Conservation (phyloP, 2,329 filamentous ascomycete species). For the Aureobasidium lini region DNA sequence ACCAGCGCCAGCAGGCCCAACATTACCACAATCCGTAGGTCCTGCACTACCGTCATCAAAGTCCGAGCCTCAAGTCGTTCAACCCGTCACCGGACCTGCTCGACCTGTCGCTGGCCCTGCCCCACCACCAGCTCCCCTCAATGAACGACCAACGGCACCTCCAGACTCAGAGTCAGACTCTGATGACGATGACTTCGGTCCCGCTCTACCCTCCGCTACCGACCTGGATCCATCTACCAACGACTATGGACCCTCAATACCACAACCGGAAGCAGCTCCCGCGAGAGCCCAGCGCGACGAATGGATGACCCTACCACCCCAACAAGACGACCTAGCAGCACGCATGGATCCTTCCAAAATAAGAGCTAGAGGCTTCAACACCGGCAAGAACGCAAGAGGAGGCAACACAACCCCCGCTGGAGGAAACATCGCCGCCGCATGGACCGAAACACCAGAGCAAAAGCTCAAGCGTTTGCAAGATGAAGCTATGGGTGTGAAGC, state of each 20-base stretch:
- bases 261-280: background rate
- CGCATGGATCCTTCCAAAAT: conserved; percentile 77
- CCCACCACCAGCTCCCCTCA: conserved; percentile 44
- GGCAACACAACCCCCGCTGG: conserved; percentile 26
- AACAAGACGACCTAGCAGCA: conserved; percentile 44
- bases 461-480: conserved; percentile 74
- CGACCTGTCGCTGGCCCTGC: conserved; percentile 45
- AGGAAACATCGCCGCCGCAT: conserved; percentile 50
- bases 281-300: conserved; percentile 61
- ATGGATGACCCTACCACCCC: conserved; percentile 47
- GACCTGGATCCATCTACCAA: background rate
- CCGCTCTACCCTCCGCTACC: conserved; percentile 31
- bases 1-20: background rate
- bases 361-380: conserved; percentile 74
- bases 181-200: conserved; percentile 38
- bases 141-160: conserved; percentile 38
- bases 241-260: background rate
- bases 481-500: conserved; percentile 53
- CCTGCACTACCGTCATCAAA: background rate
- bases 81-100: background rate
- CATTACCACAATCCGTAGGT: background rate
- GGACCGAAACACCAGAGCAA: conserved; percentile 88
- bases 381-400: conserved; percentile 51
- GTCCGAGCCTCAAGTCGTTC: background rate
- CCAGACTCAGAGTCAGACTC: conserved; percentile 23